A percentile compares a stretch with the other conserved stretches of the same genome.
Conservation (phyloP, 805 yeast genomes). For the Cyberlindnera maritima region DNA sequence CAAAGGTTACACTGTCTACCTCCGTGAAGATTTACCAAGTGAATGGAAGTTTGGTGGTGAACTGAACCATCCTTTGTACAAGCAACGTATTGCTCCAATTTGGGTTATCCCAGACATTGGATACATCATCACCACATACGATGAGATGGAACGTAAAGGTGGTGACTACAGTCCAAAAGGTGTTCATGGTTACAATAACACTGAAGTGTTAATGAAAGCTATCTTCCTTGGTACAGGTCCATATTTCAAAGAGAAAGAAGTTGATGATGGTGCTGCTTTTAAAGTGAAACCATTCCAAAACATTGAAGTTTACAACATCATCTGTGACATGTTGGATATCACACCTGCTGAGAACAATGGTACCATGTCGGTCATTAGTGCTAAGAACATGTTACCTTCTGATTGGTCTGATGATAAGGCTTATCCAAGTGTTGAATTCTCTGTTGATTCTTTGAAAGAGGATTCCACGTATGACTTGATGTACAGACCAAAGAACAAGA, state of each 20-base stretch:
- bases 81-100: slow-evolving; percentile 73
- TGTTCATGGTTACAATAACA: slow-evolving; percentile 81
- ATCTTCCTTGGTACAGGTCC: slow-evolving; percentile 82
- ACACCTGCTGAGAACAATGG: slow-evolving; percentile 63
- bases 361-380: slow-evolving; percentile 29
- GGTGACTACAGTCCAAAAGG: slow-evolving; percentile 41
- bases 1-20: slow-evolving; percentile 45
- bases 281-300: slow-evolving; percentile 64
- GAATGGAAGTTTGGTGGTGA: slow-evolving; percentile 33
- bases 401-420: slow-evolving; percentile 45
- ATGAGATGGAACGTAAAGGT: slow-evolving; percentile 41
- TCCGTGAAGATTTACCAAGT: slow-evolving; percentile 50
- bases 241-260: slow-evolving; percentile 43
- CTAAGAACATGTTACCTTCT: slow-evolving; percentile 31
- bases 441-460: slow-evolving; percentile 37
- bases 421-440: slow-evolving; percentile 52
- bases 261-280: slow-evolving; percentile 16
- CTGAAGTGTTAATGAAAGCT: slow-evolving; percentile 79
- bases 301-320: slow-evolving; percentile 66
- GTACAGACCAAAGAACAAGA: slow-evolving; percentile 24
- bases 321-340: slow-evolving; percentile 61
- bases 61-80: slow-evolving; percentile 30
- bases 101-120: slow-evolving; percentile 87
- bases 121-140: slow-evolving; percentile 64
- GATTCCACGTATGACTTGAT: slow-evolving; percentile 51